Evolutionary conservation across 176 grass and related monocot species (phyloP), one percentile per base, ranked within the genome.

Genomic region (Eragrostis curvula): DNA sequence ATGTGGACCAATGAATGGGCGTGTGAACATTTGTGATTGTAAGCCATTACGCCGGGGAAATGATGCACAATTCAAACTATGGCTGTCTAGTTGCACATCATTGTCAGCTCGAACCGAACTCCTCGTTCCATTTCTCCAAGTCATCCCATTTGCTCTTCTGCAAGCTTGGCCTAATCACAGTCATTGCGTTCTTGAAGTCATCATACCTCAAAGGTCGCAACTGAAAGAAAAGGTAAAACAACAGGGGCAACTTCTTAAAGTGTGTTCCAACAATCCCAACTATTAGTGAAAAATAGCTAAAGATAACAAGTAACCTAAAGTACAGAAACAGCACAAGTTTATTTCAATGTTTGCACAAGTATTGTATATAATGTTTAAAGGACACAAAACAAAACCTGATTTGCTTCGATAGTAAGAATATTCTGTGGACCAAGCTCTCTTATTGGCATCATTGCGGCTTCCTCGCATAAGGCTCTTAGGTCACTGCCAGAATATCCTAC

Each of bases 401-500:
- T 95, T 77, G 87, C 89, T 83, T 93, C 88, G 23, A 96, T 87
- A 30, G 85, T 95, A 74, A 98, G 79, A 91, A 98, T 98, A 83
- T 97, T 90, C 21, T 86, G 88, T 53, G 90, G 93, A 59, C 89
- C 96, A 47, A 98, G 87, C 79, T 95, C 96, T 91, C 96, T 90
- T 75, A 96, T 90, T 59, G 96, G 96, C 93, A 93, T 91, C 96
- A 98, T 98, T 48, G 96, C 96, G 80, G 96, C 87, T 93, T 98
- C 96, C 84, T 93, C 93, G 59, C 96, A 95, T 77, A 98, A 55
- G 12, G 93, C 96, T 81, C 92, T 91, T 71, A 98, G 79, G 77
- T 98, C 96, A 82, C 96, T 98, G 59, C 96, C 96, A 44, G 96
- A 98, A 90, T 98, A 98, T 68, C 96, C 96, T 98, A 86, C 3